A percentile compares a stretch with the other conserved stretches of the same genome.
Conservation (phyloP, 1,139 yeast species). For the Geotrichum europaeum region DNA sequence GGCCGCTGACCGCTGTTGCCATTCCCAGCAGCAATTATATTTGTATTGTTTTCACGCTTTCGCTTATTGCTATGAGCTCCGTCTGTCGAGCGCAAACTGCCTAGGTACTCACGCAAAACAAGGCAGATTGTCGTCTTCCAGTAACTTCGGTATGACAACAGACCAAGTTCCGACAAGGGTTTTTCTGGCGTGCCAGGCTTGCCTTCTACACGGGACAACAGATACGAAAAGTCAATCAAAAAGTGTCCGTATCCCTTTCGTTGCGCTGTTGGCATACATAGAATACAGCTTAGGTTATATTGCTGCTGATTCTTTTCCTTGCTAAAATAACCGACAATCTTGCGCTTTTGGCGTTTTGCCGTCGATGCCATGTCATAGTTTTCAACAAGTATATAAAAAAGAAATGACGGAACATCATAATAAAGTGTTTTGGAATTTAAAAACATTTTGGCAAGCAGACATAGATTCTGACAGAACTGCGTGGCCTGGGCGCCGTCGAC, state of each 20-base stretch:
- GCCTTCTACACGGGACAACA: constrained; percentile 66
- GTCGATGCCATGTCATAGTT: constrained; percentile 39
- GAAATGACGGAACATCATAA: constrained; percentile 92
- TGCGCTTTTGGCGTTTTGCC: neutral
- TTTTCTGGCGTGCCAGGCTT: constrained; percentile 92
- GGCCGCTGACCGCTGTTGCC: neutral
- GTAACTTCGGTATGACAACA: constrained; percentile 76
- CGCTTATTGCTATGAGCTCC: constrained; percentile 10
- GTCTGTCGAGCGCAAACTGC: constrained; percentile 21
- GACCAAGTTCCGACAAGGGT: constrained; percentile 82
- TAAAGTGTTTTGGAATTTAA: constrained; percentile 85
- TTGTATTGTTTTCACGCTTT: neutral
- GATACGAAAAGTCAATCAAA: constrained; percentile 82
- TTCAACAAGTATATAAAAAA: constrained; percentile 79
- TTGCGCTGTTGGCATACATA: constrained; percentile 84
- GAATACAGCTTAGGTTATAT: constrained; percentile 82
- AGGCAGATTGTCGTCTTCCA: constrained; percentile 70
- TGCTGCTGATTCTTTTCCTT: constrained; percentile 63
- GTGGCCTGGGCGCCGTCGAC: constrained; percentile 85
- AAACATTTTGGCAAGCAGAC: constrained; percentile 82
- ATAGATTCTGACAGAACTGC: constrained; percentile 79
- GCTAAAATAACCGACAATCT: constrained; percentile 85
- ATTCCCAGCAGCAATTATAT: neutral
- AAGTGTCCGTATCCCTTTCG: constrained; percentile 85
- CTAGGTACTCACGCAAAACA: constrained; percentile 34